Conservation (phyloP, 306 rosid genomes). For the Betula pendula region DNA sequence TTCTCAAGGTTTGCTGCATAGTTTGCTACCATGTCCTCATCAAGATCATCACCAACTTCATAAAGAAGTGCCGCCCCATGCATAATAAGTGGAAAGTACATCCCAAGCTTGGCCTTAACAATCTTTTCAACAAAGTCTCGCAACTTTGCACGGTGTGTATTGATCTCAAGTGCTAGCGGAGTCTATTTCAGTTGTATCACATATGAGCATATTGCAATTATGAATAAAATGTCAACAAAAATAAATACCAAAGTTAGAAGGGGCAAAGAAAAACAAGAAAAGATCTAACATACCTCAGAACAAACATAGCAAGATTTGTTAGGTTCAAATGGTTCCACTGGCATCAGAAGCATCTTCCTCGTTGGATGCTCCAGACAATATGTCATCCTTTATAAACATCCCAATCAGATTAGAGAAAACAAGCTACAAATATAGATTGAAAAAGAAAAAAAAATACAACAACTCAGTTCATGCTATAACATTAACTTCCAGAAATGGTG, state of each 20-base stretch:
- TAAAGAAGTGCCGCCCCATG: constrained; percentile 72
- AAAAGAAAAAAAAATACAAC: neutral
- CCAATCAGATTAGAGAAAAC: constrained; percentile 20
- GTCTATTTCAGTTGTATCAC: constrained; percentile 53
- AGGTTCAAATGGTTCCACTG: constrained; percentile 95
- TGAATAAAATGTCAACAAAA: constrained; percentile 7
- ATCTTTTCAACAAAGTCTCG: constrained; percentile 86
- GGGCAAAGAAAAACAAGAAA: neutral
- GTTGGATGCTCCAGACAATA: constrained; percentile 93
- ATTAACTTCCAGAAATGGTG: neutral
- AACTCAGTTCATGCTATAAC: neutral
- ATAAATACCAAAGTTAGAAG: neutral
- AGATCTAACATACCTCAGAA: constrained; percentile 64
- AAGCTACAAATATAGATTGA: neutral
- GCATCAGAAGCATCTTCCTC: constrained; percentile 88
- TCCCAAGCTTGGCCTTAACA: constrained; percentile 86
- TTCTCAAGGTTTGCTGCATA: constrained; percentile 85
- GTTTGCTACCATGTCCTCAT: constrained; percentile 66
- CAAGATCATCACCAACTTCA: constrained; percentile 95
- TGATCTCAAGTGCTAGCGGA: constrained; percentile 81
- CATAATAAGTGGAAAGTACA: constrained; percentile 85
- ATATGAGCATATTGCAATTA: constrained; percentile 14
- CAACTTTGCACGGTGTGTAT: constrained; percentile 72
- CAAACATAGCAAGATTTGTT: constrained; percentile 95
- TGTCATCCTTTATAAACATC: constrained; percentile 67